Evolutionary conservation across 768 basidiomycete genomes (phyloP).

Genomic region (Clitopilus hobsonii): DNA sequence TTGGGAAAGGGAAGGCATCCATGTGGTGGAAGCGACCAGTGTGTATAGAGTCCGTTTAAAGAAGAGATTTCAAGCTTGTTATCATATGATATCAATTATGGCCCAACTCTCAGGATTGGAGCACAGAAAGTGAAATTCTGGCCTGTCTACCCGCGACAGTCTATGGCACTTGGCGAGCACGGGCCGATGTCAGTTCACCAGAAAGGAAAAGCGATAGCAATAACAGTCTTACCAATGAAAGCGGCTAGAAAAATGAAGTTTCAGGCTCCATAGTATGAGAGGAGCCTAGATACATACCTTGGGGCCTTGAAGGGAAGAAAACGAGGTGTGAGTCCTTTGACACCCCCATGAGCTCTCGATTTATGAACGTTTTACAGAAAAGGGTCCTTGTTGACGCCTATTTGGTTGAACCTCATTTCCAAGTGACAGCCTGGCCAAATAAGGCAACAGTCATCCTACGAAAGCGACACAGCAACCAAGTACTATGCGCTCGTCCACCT

Average conservation of each 20-base stretch:
- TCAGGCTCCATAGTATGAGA: background rate
- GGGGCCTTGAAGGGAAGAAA: background rate
- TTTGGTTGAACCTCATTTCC: background rate
- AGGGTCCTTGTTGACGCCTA: background rate
- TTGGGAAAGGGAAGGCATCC: slow-evolving; percentile 36
- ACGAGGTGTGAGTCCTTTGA: background rate
- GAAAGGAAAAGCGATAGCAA: background rate
- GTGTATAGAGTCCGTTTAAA: background rate
- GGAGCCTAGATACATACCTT: background rate
- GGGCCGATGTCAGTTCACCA: background rate
- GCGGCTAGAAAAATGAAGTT: background rate
- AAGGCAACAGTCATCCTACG: background rate
- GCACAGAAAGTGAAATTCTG: background rate
- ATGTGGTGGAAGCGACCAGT: slow-evolving; percentile 2
- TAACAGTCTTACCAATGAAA: background rate
- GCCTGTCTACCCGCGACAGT: background rate
- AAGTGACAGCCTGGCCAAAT: background rate
- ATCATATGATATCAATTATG: background rate
- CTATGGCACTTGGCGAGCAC: background rate
- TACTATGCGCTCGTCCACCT: slow-evolving; percentile 23
- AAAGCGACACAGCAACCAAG: slow-evolving; percentile 4
- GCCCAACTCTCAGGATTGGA: background rate
- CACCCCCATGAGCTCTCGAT: background rate
- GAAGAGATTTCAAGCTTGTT: background rate
- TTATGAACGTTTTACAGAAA: background rate